Percentiles rank a stretch among this genome's conserved stretches.
Evolutionary conservation across 2,329 filamentous ascomycete species (phyloP).

Genomic region (Clonostachys chloroleuca): DNA sequence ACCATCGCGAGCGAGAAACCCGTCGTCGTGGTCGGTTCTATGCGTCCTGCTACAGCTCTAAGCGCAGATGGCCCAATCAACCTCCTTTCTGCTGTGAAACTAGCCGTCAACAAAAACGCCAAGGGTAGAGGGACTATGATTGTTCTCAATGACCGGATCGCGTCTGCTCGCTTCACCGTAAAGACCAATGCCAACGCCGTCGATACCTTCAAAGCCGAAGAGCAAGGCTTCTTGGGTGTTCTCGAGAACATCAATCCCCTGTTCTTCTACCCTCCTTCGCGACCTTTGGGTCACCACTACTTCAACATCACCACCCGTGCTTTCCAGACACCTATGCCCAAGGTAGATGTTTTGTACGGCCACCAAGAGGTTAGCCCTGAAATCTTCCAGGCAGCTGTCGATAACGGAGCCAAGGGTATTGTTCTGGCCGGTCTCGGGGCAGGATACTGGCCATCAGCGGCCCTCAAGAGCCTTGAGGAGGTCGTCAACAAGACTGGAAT

Average conservation of each 20-base stretch:
- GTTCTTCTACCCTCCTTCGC: slow-evolving; percentile 52
- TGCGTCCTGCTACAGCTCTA: slow-evolving; percentile 58
- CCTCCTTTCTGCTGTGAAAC: slow-evolving; percentile 53
- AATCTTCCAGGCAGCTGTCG: slow-evolving; percentile 42
- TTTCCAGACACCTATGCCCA: slow-evolving; percentile 32
- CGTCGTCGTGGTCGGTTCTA: slow-evolving; percentile 55
- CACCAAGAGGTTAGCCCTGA: slow-evolving; percentile 46
- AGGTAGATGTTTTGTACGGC: slow-evolving; percentile 52
- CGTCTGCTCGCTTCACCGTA: slow-evolving; percentile 49
- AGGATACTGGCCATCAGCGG: slow-evolving; percentile 38
- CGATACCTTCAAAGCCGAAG: slow-evolving; percentile 56
- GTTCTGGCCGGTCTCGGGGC: slow-evolving; percentile 52
- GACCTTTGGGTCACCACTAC: slow-evolving; percentile 38
- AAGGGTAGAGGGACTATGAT: slow-evolving; percentile 52
- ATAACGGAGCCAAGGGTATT: slow-evolving; percentile 45
- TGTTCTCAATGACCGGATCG: slow-evolving; percentile 58
- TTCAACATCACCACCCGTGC: slow-evolving; percentile 26
- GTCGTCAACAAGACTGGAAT: slow-evolving; percentile 34
- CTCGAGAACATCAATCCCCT: slow-evolving; percentile 54
- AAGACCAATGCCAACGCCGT: slow-evolving; percentile 61
- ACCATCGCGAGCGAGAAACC: slow-evolving; percentile 54
- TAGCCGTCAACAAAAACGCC: slow-evolving; percentile 42
- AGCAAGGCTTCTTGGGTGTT: slow-evolving; percentile 52
- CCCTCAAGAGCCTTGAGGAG: slow-evolving; percentile 30
- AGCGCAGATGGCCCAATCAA: slow-evolving; percentile 61